Base-by-base conservation (phyloP, 2,329 filamentous ascomycete genomes). In the Hyphodiscus sp. region DNA sequence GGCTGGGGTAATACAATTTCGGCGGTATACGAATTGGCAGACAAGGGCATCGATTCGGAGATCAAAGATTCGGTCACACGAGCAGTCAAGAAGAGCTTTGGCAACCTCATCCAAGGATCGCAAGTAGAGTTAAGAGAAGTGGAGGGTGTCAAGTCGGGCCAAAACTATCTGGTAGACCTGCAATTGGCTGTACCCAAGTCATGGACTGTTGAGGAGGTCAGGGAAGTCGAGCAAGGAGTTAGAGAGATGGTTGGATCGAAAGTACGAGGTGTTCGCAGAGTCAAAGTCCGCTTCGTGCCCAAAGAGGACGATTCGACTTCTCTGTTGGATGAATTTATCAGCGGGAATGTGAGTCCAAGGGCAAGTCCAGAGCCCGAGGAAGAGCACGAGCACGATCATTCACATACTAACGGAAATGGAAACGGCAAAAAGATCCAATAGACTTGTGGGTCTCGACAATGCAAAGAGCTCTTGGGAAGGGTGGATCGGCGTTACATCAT, bases 111-210 rank as follows among this genome's bases (percentile, higher is more conserved):
- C 49, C 73, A 79, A 49, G 75, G 80, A 47, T 73, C 80, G 47
- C 73, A 83, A 51, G 78, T 91, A 9, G 82, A 89, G 65, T 73
- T 96, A 45, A 81, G 86, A 45, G 86, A 89, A 45, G 80, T 97
- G 2, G 87, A 90, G 60, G 94, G 94, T 51, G 80, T 96, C 71
- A 99, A 99, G 73, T 94, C 90, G 2, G 94, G 94, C 29, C 94
- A 96, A 70, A 99, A 96, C 73, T 96, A 95, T 68, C 77, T 97
- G 29, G 85, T 97, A 63, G 94, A 97, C 63, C 70, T 99, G 8
- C 91, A 96, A 69, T 73, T 97, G 57, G 87, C 82, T 1, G 88
- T 95, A 16, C 90, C 92, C 0, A 80, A 78, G 20, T 74, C 75
- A 33, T 95, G 88, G 87, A 87, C 87, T 0, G 75, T 99, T 6